Evolutionary conservation across 306 rosid species (phyloP), one percentile per base, ranked within the genome.

Genomic region (Dalbergia cultrata): DNA sequence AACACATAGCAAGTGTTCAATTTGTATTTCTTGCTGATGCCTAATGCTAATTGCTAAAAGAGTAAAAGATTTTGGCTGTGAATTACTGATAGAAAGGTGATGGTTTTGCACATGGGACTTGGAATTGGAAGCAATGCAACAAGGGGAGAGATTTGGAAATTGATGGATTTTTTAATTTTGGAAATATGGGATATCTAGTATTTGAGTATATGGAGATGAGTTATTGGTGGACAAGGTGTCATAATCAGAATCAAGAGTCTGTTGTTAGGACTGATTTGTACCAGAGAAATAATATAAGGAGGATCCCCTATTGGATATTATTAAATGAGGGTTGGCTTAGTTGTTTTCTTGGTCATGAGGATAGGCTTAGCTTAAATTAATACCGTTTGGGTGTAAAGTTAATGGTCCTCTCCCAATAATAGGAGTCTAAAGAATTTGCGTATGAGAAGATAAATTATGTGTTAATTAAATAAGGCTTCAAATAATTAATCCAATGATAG

Each of bases 201-300:
- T 62, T 74, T 21, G 57, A 26, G 31, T 11, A 62, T 45, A 22
- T 44, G 7, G 45, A 13, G 9, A 64, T 61, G 43, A 21, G 35
- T 35, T 61, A 50, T 50, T 72, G 66, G 18, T 37, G 67, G 37
- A 72, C 41, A 26, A 62, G 31, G 79, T 80, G 34, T 41, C 64
- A 80, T 17, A 31, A 53, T 73, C 69, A n/a, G 18, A 18, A 18
- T 6, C 58, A 43, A 4, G 14, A 13, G 39, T 13, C 41, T 37
- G 57, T 62, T 35, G 57, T 60, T 66, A 21, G 64, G 34, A 64
- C 47, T 33, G 54, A 11, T 54, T 13, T 70, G 39, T 71, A 21
- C 45, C 21, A 13, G 47, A 49, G 17, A 14, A 49, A 61, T 60
- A 39, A 33, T 37, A 12, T 44, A 45, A 33, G 61, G 41, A 31